phyloP scores from a whole-genome alignment of 2,329 filamentous ascomycete genomes.

The Exophiala sp. region DNA sequence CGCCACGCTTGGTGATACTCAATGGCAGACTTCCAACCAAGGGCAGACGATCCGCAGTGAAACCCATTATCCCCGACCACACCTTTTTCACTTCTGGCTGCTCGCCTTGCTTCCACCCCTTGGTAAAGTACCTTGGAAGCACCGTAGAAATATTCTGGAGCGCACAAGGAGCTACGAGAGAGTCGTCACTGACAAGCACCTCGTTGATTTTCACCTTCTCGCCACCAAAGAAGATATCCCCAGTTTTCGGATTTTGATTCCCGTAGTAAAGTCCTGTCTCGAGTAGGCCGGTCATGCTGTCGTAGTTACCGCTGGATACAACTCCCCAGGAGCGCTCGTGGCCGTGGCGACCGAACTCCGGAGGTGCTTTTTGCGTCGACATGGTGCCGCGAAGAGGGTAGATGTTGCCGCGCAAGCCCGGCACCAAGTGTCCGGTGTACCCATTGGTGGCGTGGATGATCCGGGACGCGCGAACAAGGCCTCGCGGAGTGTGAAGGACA shows the following conservation, averaged over 20 bases:
- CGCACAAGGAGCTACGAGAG: too few species aligned
- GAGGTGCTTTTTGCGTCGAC: conserved; percentile 38
- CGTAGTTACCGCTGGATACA: not conserved
- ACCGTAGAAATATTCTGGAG: conserved; percentile 1
- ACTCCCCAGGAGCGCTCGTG: conserved; percentile 5
- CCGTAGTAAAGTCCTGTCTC: conserved; percentile 22
- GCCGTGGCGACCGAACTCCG: conserved; percentile 3
- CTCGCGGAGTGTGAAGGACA: conserved; percentile 36
- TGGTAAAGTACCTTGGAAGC: conserved; percentile 4
- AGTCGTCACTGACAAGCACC: conserved; percentile 23
- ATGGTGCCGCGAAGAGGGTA: conserved; percentile 42
- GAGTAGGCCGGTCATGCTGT: conserved; percentile 4
- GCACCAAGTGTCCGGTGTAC: conserved; percentile 41
- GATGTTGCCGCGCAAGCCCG: conserved; percentile 36
- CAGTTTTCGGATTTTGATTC: conserved; percentile 25
- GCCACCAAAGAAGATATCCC: conserved; percentile 28
- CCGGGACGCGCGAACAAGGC: conserved; percentile 33
- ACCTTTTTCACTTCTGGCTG: conserved; percentile 22
- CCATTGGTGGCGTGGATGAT: conserved; percentile 45
- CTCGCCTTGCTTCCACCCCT: conserved; percentile 2
- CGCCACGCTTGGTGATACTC: conserved; percentile 16
- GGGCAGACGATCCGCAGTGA: conserved; percentile 31
- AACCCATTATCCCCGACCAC: conserved; percentile 34
- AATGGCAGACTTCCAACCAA: conserved; percentile 28
- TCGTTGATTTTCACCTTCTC: conserved; percentile 19